A percentile compares a stretch with the other conserved stretches of the same genome.
Evolutionary conservation across 208 protist species (phyloP).

Genomic region (Trichomonas gallinae): DNA sequence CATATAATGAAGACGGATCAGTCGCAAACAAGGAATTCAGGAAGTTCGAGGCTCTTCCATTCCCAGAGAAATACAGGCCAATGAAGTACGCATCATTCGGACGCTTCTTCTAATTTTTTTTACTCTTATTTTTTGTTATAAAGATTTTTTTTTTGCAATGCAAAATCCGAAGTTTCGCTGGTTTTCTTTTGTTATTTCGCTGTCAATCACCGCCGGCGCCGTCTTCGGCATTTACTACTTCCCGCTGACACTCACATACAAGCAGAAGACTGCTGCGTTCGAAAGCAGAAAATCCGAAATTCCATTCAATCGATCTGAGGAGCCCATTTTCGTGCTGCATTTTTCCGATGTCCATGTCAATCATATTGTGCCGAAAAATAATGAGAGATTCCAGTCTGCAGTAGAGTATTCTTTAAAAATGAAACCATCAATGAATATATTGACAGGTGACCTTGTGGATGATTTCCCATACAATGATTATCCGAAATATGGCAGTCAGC

Average conservation of each 20-base stretch:
- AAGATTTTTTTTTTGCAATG: background rate
- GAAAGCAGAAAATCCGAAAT: background rate
- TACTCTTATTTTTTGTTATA: too few species aligned
- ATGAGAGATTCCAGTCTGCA: background rate
- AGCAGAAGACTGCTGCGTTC: background rate
- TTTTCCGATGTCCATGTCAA: background rate
- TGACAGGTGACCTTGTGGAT: background rate
- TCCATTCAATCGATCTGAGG: background rate
- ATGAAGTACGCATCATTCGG: background rate
- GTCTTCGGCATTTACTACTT: background rate
- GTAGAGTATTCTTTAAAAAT: background rate
- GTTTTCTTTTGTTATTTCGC: background rate
- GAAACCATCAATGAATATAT: background rate
- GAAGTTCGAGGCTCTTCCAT: background rate
- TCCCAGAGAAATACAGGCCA: too few species aligned
- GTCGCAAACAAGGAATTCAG: background rate
- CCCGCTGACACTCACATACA: background rate
- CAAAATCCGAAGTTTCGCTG: background rate
- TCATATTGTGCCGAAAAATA: background rate
- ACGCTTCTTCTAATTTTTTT: background rate
- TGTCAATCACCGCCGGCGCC: background rate
- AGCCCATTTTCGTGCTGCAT: background rate
- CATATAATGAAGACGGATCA: background rate
- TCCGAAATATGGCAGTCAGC: background rate
- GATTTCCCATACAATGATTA: background rate